Evolutionary conservation across 2,329 filamentous ascomycete species (phyloP).

Genomic region (Dactylellina cionopaga): DNA sequence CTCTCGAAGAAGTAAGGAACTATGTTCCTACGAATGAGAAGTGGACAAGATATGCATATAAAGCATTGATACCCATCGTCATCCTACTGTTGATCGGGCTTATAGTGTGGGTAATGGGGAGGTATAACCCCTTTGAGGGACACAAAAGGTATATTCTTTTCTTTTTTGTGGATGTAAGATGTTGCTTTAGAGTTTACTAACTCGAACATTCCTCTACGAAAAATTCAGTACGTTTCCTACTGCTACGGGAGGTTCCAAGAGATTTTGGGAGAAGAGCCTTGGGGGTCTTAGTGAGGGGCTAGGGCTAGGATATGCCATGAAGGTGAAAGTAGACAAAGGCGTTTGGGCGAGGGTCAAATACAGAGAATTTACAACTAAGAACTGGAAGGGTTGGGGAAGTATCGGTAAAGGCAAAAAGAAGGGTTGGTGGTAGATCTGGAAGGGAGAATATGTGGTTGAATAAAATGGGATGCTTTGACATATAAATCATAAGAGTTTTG

Average conservation of each 20-base stretch:
- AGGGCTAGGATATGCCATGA: conserved; percentile 16
- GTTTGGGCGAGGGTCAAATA: neutral
- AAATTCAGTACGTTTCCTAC: too few species aligned
- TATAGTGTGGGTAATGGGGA: neutral
- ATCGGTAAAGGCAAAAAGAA: conserved; percentile 5
- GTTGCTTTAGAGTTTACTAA: neutral
- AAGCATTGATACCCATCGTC: neutral
- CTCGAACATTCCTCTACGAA: neutral
- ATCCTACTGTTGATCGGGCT: too few species aligned
- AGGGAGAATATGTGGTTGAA: neutral
- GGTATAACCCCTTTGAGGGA: too few species aligned
- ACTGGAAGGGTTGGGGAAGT: neutral
- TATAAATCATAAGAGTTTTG: too few species aligned
- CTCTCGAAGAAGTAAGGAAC: neutral
- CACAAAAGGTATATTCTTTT: too few species aligned
- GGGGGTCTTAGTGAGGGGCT: neutral
- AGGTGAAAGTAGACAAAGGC: neutral
- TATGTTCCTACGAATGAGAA: neutral
- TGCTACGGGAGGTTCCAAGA: neutral
- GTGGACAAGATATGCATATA: neutral
- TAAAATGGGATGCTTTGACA: too few species aligned
- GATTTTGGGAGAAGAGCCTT: neutral
- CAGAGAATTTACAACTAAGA: neutral
- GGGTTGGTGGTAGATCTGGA: neutral
- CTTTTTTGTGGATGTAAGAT: too few species aligned